Conservation (phyloP, 2,329 filamentous ascomycete genomes). For the Onygenales sp. region DNA sequence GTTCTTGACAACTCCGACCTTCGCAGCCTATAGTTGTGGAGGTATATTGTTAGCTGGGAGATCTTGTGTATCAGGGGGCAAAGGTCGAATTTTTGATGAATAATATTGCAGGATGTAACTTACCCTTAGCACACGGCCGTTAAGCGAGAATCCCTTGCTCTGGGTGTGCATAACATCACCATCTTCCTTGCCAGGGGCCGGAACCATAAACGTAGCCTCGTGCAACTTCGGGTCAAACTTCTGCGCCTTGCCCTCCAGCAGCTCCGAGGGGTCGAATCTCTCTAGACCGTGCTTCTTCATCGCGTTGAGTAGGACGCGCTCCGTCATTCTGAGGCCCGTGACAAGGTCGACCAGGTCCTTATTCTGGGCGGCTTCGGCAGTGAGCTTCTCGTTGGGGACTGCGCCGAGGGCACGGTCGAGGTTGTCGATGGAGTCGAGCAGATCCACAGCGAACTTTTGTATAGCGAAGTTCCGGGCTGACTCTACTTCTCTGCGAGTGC, state of each 20-base stretch:
- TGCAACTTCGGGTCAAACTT: conserved; percentile 96
- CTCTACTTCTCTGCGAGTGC: conserved; percentile 83
- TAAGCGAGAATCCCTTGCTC: conserved; percentile 91
- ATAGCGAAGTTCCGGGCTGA: conserved; percentile 85
- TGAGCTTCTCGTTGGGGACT: conserved; percentile 66
- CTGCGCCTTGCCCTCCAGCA: conserved; percentile 48
- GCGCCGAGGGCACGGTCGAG: conserved; percentile 81
- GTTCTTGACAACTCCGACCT: conserved; percentile 95
- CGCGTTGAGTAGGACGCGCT: conserved; percentile 75
- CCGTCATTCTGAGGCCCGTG: conserved; percentile 91
- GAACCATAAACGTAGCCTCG: conserved; percentile 92
- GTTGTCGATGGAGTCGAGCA: conserved; percentile 93
- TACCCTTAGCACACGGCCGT: conserved; percentile 73
- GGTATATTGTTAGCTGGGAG: conserved; percentile 9
- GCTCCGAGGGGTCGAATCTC: conserved; percentile 63
- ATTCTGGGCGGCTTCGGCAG: conserved; percentile 45
- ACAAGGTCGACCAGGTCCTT: conserved; percentile 73
- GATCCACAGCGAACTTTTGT: conserved; percentile 85
- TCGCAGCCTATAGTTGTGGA: conserved; percentile 52
- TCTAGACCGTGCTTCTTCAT: conserved; percentile 91
- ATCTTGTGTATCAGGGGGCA: neutral
- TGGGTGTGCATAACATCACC: conserved; percentile 85
- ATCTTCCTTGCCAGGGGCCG: conserved; percentile 78
- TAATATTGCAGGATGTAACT: conserved; percentile 13
- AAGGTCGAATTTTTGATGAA: neutral